Base-by-base conservation (phyloP, 129 eudicot genomes). In the Flaveria bidentis region DNA sequence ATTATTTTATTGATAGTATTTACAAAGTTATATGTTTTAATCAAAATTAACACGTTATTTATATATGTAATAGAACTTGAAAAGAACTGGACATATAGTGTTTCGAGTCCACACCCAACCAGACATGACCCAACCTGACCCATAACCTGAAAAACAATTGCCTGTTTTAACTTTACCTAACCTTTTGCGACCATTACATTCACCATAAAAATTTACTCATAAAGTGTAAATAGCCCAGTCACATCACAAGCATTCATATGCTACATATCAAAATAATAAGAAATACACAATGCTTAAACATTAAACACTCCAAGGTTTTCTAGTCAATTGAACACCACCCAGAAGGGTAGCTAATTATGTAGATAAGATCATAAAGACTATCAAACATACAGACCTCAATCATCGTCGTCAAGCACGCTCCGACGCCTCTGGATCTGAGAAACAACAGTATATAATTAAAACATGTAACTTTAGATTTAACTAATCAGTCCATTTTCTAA, bases 381-480 rank as follows among this genome's bases (percentile, higher is more conserved):
- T 42, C 39, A 45, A 65, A 66, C 75, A 53, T 52, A 52, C 62
- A 69, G 73, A 44, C 70, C 18, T 55, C 44, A 11, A 82, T 93
- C 98, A 75, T 94, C 98, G 51, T 94, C 98, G 2, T 90, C 96
- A 68, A 94, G 96, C 84, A 93, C 98, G 74, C 89, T 90, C 53
- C 89, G 85, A 16, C 97, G 98, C 90, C 98, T 94, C 77, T 83
- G 90, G 61, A 94, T 94, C 98, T 94, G 89, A 62, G 69, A 47
- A 75, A 77, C 45, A 45, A 75, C 25, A 18, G 12, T 10, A 74
- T 55, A 67, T 23, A 9, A 9, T 73, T 20, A 20, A 50, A 67
- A 13, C 67, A 67, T 66, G 51, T 20, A 80, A 53, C 16, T 33
- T 17, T 53, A 18, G 28, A 23, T 50, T 72, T 72, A 16, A 18